Evolutionary conservation across 2,329 filamentous ascomycete species (phyloP).

Genomic region (Talaromyces sp.): DNA sequence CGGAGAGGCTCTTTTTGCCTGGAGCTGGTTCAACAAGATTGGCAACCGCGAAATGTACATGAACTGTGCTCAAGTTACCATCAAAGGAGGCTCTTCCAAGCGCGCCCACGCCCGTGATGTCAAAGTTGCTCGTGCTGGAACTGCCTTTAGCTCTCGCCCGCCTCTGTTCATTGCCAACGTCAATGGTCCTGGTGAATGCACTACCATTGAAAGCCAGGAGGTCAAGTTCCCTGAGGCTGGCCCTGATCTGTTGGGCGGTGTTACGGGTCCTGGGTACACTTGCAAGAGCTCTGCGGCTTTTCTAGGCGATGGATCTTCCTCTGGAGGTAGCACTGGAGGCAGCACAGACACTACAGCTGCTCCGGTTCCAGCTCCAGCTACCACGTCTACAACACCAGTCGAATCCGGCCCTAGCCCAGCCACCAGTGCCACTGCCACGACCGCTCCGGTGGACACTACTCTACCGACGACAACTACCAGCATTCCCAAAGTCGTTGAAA

Average conservation of each 20-base stretch:
- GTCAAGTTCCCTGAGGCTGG: conserved; percentile 63
- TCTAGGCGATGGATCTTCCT: conserved; percentile 16
- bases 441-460: conserved; percentile 10
- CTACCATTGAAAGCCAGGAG: conserved; percentile 52
- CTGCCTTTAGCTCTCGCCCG: conserved; percentile 52
- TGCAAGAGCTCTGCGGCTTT: conserved; percentile 27
- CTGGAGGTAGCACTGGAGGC: background rate
- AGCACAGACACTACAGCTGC: background rate
- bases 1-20: conserved; percentile 60
- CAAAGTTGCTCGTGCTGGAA: conserved; percentile 4
- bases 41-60: conserved; percentile 84
- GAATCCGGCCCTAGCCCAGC: background rate
- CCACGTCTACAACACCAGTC: conserved; percentile 10
- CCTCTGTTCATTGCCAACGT: conserved; percentile 68
- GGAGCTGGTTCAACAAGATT: conserved; percentile 71
- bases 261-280: conserved; percentile 29
- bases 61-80: conserved; percentile 70
- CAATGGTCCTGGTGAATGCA: conserved; percentile 47
- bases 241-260: conserved; percentile 40
- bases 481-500: background rate
- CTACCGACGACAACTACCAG: conserved; percentile 8
- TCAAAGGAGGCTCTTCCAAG: conserved; percentile 31
- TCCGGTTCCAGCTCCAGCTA: conserved; percentile 1
- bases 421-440: conserved; percentile 9
- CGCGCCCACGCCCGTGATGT: conserved; percentile 12